Evolutionary conservation across 2,329 filamentous ascomycete species (phyloP), one percentile per base, ranked within the genome.

Genomic region (Talaromyces sp.): DNA sequence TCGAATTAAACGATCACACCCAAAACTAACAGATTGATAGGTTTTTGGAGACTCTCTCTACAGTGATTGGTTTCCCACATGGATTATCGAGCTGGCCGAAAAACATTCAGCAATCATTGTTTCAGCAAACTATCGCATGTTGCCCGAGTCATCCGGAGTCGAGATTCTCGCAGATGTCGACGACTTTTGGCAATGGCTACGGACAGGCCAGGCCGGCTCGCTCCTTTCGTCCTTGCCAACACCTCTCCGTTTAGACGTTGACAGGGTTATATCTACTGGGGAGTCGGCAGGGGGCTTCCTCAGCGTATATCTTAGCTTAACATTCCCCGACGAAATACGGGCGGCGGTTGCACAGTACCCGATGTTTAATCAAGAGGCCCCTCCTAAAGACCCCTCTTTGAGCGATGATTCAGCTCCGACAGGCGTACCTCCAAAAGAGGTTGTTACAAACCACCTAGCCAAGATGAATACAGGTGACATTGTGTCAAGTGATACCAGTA

Each of bases 131-230:
- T 81, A 84, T 68, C 79, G 81, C 16, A 74, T 83, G 4, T 62
- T 80, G 9, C 81, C 81, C 18, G 81, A 83, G 63, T 69, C 78
- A 61, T 76, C 55, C 33, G 78, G 78, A 12, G 31, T 69, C 3
- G 78, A 83, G 16, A 78, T 82, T 57, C 67, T 83, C 2, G 66
- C 74, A 9, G 82, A 83, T 65, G 62, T 83, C 1, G 52, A 66
- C 5, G 76, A 80, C 64, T 80, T 81, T 65, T 83, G 77, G 78
- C 64, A 61, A 10, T 83, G 81, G 81, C 64, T 80, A 47, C 63
- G 64, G 33, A 56, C 33, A 0, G 40, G 65, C 0, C 34, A 60
- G 0, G 53, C 68, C 0, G 14, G 56, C 1, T 40, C 64, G 3
- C 33, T 69, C 1, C 64, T 72, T 2, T 56, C 61, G 0, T 36